Evolutionary conservation across 768 basidiomycete genomes (phyloP).

Genomic region (Punctularia strigosozonata): DNA sequence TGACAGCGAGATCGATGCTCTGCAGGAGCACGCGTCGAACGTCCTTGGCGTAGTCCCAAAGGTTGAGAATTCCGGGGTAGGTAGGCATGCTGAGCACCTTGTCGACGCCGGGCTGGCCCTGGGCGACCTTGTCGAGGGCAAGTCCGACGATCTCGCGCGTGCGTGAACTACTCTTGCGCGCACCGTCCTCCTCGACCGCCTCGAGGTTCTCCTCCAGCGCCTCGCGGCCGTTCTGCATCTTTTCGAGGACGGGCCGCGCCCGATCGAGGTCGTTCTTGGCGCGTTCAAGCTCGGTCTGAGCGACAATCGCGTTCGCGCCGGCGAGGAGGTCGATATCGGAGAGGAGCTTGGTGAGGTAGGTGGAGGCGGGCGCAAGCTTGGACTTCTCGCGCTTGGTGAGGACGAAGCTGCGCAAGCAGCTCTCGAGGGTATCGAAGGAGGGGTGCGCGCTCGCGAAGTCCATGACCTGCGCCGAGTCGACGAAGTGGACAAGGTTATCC

Average conservation of each 20-base stretch:
- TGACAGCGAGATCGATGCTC: constrained; percentile 72
- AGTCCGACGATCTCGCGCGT: constrained; percentile 48
- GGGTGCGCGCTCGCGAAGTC: constrained; percentile 53
- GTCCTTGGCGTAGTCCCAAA: constrained; percentile 81
- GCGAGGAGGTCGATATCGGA: constrained; percentile 83
- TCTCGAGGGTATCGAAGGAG: constrained; percentile 82
- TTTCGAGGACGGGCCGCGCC: constrained; percentile 75
- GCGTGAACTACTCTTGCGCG: constrained; percentile 34
- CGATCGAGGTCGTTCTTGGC: constrained; percentile 60
- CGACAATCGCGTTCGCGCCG: constrained; percentile 78
- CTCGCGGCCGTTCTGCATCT: constrained; percentile 68
- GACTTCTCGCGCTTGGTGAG: constrained; percentile 93
- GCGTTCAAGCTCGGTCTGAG: constrained; percentile 59
- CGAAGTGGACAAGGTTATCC: constrained; percentile 93
- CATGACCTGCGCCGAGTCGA: constrained; percentile 76
- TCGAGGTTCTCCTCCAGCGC: constrained; percentile 72
- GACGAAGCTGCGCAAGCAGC: constrained; percentile 85
- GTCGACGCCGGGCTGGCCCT: constrained; percentile 60
- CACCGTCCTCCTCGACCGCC: constrained; percentile 63
- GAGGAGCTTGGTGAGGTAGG: constrained; percentile 85
- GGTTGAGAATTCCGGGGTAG: constrained; percentile 72
- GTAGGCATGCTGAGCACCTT: constrained; percentile 44
- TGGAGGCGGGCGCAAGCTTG: constrained; percentile 87
- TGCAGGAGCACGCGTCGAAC: constrained; percentile 68
- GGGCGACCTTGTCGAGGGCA: constrained; percentile 68